These are phyloP conservation scores for Yamadazyma dendronema DNA, from an alignment of 1,139 yeast species.

Conservation along the genomic window DNA sequence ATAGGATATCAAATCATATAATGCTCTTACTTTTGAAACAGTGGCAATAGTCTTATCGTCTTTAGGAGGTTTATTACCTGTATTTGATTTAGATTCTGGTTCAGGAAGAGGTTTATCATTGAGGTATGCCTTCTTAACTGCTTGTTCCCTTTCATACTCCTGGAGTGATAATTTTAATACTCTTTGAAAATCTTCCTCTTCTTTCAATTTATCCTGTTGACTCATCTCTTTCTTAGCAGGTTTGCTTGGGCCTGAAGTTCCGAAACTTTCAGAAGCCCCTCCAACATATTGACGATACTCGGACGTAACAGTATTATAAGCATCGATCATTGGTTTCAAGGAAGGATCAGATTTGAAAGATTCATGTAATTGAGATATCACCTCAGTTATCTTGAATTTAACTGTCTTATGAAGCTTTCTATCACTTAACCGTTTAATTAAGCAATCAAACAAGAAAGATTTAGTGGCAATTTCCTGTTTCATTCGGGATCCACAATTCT, in stretches of 20 bases:
- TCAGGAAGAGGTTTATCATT: conserved; percentile 34
- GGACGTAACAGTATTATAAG: conserved; percentile 44
- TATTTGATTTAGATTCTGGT: conserved; percentile 1
- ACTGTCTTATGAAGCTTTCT: conserved; percentile 63
- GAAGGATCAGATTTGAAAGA: conserved; percentile 71
- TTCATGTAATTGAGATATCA: conserved; percentile 61
- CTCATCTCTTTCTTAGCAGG: conserved; percentile 60
- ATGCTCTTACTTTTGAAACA: conserved; percentile 73
- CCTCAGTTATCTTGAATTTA: conserved; percentile 63
- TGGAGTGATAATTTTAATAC: conserved; percentile 76
- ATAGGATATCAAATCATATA: conserved; percentile 73
- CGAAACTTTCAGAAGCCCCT: conserved; percentile 13
- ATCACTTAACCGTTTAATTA: conserved; percentile 58
- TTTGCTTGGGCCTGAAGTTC: conserved; percentile 43
- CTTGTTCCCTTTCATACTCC: conserved; percentile 52
- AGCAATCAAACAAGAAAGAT: conserved; percentile 53
- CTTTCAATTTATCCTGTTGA: conserved; percentile 49
- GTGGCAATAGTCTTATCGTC: conserved; percentile 37
- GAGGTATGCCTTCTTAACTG: conserved; percentile 26
- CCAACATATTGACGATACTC: conserved; percentile 42
- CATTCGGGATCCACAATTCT: conserved; percentile 89
- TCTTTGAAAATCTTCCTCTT: conserved; percentile 78
- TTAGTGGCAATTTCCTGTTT: conserved; percentile 78
- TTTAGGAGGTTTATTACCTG: not conserved
- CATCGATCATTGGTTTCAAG: conserved; percentile 64